phyloP scores from a whole-genome alignment of 2,329 filamentous ascomycete species.

The Didymella segeticola region DNA sequence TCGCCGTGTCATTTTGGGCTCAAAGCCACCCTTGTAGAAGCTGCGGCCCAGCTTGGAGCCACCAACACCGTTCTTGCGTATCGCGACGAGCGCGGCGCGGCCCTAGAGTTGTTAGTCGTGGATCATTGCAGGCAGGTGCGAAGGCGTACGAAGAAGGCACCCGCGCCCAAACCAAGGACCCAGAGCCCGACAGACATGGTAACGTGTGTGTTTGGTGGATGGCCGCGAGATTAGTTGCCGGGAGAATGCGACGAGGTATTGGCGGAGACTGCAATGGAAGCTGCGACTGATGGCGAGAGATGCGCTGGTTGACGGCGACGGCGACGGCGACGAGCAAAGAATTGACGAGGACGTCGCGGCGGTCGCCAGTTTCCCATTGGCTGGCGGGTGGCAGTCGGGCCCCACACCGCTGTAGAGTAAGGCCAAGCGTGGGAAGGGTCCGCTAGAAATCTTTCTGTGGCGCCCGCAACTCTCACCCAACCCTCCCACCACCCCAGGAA shows the following conservation, averaged over 20 bases:
- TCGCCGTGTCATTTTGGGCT: conserved; percentile 88
- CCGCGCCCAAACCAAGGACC: conserved; percentile 67
- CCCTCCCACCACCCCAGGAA: conserved; percentile 17
- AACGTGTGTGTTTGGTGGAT: neutral
- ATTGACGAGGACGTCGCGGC: conserved; percentile 33
- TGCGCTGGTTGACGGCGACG: conserved; percentile 12
- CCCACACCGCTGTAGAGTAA: conserved; percentile 25
- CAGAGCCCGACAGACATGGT: conserved; percentile 67
- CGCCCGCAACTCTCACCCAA: conserved; percentile 18
- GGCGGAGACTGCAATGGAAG: conserved; percentile 6
- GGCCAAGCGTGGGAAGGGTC: conserved; percentile 16
- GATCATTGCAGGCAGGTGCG: neutral
- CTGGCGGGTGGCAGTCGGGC: neutral
- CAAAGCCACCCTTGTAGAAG: conserved; percentile 99
- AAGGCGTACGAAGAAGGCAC: conserved; percentile 67
- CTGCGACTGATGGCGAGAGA: conserved; percentile 1
- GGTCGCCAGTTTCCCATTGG: conserved; percentile 15
- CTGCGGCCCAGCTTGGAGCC: conserved; percentile 81
- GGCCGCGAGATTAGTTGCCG: neutral
- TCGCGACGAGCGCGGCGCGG: conserved; percentile 87
- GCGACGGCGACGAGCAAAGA: conserved; percentile 14
- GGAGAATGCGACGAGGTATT: neutral
- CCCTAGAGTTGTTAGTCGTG: conserved; percentile 63
- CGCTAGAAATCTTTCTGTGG: conserved; percentile 27
- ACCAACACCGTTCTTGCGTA: conserved; percentile 76